Evolutionary conservation across 169 alveolate species (phyloP).

Genomic region (Cryptosporidium canis): DNA sequence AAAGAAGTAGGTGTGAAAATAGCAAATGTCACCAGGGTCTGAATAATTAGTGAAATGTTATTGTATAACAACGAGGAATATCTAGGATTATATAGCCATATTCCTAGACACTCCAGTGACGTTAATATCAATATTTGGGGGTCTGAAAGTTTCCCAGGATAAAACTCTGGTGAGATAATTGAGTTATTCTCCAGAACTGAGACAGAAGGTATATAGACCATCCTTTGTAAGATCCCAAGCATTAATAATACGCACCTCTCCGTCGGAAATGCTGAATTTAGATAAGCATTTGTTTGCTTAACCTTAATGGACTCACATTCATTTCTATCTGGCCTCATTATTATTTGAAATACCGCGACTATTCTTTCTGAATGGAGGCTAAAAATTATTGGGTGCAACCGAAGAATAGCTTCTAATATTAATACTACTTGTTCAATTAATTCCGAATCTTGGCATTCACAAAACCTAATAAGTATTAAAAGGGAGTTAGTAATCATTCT

Average conservation of each 20-base stretch:
- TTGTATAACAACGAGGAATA: slow-evolving; percentile 28
- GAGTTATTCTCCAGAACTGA: slow-evolving; percentile 2
- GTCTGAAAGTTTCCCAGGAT: slow-evolving; percentile 63
- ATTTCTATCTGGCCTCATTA: slow-evolving; percentile 28
- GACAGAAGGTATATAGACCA: slow-evolving; percentile 66
- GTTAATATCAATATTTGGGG: slow-evolving; percentile 51
- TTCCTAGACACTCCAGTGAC: slow-evolving; percentile 67
- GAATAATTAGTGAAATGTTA: slow-evolving; percentile 50
- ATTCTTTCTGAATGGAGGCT: slow-evolving; percentile 59
- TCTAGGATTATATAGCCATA: slow-evolving; percentile 62
- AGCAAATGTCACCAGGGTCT: slow-evolving; percentile 59
- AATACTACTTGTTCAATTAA: not conserved
- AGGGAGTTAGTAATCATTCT: slow-evolving; percentile 48
- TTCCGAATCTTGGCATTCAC: not conserved
- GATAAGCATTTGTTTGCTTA: no score
- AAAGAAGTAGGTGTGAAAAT: slow-evolving; percentile 49
- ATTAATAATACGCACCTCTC: slow-evolving; percentile 9
- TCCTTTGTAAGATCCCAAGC: slow-evolving; percentile 60
- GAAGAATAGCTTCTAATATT: slow-evolving; percentile 37
- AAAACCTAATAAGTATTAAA: not conserved
- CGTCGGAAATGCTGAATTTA: not conserved
- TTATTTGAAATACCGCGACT: slow-evolving; percentile 42
- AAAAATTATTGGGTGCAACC: slow-evolving; percentile 52
- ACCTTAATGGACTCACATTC: not conserved
- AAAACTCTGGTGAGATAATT: slow-evolving; percentile 28